These are phyloP conservation scores for Anthoceros angustus DNA, from an alignment of 225 moss, liverwort and hornwort species.

Conservation along the genomic window DNA sequence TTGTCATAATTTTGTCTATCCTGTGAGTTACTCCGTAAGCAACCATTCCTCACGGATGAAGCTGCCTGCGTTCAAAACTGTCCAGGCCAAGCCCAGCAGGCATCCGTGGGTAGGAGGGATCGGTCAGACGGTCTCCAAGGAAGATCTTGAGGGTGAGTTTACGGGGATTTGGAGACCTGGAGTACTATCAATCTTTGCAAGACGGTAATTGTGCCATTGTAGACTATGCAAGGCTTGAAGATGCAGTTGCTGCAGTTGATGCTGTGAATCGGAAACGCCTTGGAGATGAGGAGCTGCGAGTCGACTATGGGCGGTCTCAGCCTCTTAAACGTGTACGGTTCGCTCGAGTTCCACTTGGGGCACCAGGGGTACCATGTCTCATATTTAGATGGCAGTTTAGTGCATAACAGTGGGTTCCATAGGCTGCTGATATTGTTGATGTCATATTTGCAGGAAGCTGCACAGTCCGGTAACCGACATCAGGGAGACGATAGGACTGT, in stretches of 20 bases:
- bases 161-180: constrained; percentile 51
- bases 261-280: constrained; percentile 57
- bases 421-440: neutral
- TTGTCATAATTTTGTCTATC: neutral
- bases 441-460: neutral
- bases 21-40: neutral
- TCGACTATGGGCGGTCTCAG: constrained; percentile 85
- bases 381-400: too few relatives aligned
- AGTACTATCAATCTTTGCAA: constrained; percentile 71
- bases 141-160: constrained; percentile 74
- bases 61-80: neutral
- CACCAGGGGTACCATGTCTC: too few relatives aligned
- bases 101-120: constrained; percentile 99
- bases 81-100: constrained; percentile 74
- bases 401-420: neutral
- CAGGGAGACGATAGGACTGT: neutral
- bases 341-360: too few relatives aligned
- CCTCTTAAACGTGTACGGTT: constrained; percentile 50
- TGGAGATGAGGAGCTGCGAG: constrained; percentile 87
- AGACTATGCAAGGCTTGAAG: constrained; percentile 62
- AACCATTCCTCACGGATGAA: constrained; percentile 6
- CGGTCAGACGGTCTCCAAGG: constrained; percentile 46
- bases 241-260: constrained; percentile 75
- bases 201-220: constrained; percentile 94
- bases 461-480: neutral